Conservation (phyloP, 805 yeast species). For the Kazachstania martiniae region DNA sequence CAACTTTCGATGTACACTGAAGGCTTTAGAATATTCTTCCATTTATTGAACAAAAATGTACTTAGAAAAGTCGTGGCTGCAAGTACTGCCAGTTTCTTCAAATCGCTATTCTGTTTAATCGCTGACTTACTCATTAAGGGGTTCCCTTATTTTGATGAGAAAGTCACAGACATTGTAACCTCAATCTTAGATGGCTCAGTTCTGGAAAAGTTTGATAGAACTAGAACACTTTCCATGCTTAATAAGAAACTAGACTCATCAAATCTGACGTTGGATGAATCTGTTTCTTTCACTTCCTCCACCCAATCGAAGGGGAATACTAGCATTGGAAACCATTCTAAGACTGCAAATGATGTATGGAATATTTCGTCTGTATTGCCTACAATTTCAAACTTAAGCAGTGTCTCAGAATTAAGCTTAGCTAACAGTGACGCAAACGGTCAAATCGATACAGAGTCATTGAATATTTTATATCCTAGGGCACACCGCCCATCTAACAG, state of each 20-base stretch:
- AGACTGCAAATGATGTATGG: neutral
- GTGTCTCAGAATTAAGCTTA: too few relatives aligned
- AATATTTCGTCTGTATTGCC: constrained; percentile 6
- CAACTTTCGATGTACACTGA: constrained; percentile 25
- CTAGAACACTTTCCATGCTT: constrained; percentile 1
- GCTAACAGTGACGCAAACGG: too few relatives aligned
- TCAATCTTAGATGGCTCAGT: constrained; percentile 11
- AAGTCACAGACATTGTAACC: constrained; percentile 11
- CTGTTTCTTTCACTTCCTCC: too few relatives aligned
- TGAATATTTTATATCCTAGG: too few relatives aligned
- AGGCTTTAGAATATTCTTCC: constrained; percentile 24
- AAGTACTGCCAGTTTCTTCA: constrained; percentile 18
- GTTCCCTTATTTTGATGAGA: constrained; percentile 10
- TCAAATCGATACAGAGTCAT: too few relatives aligned
- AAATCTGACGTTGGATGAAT: neutral
- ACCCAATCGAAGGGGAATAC: too few relatives aligned
- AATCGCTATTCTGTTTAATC: constrained; percentile 10
- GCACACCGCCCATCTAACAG: too few relatives aligned
- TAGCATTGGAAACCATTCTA: too few relatives aligned
- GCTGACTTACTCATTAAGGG: constrained; percentile 15
- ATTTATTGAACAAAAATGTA: constrained; percentile 11
- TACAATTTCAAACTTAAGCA: constrained; percentile 4
- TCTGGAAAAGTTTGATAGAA: constrained; percentile 6
- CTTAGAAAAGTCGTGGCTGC: constrained; percentile 11
- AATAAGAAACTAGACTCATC: too few relatives aligned